These are phyloP conservation scores for Zostera marina DNA, from an alignment of 116 monocot genomes.

Conservation along the genomic window DNA sequence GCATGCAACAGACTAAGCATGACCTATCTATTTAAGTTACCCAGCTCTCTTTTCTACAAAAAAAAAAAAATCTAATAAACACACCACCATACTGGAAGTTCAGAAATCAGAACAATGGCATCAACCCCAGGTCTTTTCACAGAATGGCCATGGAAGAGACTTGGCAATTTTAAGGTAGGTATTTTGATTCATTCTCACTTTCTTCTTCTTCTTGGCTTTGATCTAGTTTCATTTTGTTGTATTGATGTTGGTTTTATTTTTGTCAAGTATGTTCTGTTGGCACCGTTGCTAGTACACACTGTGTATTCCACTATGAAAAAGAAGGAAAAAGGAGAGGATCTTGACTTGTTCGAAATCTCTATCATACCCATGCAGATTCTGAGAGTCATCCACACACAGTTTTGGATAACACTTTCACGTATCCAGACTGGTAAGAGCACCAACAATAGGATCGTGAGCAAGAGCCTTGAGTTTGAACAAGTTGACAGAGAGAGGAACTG, in stretches of 20 bases:
- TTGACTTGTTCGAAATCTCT: slow-evolving; percentile 19
- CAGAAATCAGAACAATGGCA: slow-evolving; percentile 16
- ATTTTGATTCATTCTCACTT: background rate
- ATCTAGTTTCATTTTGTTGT: background rate
- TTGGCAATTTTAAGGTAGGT: slow-evolving; percentile 70
- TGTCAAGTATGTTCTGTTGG: background rate
- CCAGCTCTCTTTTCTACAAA: too few relatives aligned
- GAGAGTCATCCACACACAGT: slow-evolving; percentile 40
- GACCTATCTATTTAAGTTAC: too few relatives aligned
- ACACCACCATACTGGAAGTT: too few relatives aligned
- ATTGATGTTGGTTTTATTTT: background rate
- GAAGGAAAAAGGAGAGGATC: slow-evolving; percentile 3
- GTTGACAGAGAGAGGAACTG: slow-evolving; percentile 85
- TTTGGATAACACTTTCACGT: slow-evolving; percentile 65
- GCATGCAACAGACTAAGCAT: too few relatives aligned
- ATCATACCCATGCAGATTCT: slow-evolving; percentile 32
- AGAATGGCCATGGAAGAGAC: slow-evolving; percentile 85
- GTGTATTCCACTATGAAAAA: background rate
- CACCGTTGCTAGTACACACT: slow-evolving; percentile 1
- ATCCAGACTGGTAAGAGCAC: slow-evolving; percentile 30
- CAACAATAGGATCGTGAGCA: slow-evolving; percentile 53
- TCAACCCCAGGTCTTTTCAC: slow-evolving; percentile 59
- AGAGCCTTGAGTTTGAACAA: slow-evolving; percentile 69
- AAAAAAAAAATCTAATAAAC: too few relatives aligned
- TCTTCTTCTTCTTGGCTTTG: background rate